A percentile compares a stretch with the other conserved stretches of the same genome.
Evolutionary conservation across 306 rosid genomes (phyloP).

Genomic region (Styphnolobium japonicum): DNA sequence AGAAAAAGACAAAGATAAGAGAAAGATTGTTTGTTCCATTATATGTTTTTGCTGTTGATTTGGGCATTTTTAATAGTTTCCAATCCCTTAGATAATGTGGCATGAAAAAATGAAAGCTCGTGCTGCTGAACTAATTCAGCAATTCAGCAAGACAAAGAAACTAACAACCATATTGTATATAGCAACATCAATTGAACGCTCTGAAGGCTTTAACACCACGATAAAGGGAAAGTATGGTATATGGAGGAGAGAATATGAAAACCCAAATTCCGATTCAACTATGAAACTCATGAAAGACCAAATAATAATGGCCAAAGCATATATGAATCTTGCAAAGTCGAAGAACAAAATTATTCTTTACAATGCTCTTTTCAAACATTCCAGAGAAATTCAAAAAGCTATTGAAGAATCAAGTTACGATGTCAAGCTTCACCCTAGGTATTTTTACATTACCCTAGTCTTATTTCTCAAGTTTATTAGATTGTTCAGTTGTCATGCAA

Average conservation of each 20-base stretch:
- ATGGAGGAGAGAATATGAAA: conserved; percentile 93
- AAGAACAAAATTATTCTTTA: conserved; percentile 62
- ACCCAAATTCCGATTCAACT: conserved; percentile 84
- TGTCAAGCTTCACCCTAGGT: conserved; percentile 86
- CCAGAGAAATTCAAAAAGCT: conserved; percentile 62
- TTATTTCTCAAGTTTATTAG: conserved; percentile 21
- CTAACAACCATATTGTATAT: conserved; percentile 53
- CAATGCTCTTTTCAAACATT: conserved; percentile 61
- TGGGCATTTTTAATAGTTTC: conserved; percentile 22
- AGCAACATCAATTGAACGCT: conserved; percentile 70
- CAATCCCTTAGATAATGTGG: conserved; percentile 61
- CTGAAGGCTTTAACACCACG: conserved; percentile 57
- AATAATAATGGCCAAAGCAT: conserved; percentile 91
- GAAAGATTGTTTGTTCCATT: neutral
- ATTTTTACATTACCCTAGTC: conserved; percentile 26
- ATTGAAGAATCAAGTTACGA: conserved; percentile 81
- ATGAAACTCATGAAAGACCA: conserved; percentile 95
- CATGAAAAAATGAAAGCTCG: conserved; percentile 75
- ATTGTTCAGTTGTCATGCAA: conserved; percentile 30
- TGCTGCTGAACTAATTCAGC: conserved; percentile 56
- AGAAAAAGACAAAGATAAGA: neutral
- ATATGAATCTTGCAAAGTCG: conserved; percentile 79
- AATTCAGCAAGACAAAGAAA: conserved; percentile 69
- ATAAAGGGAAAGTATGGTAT: conserved; percentile 79
- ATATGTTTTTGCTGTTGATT: conserved; percentile 15